These are phyloP conservation scores for Porpolomopsis calyptriformis DNA, from an alignment of 768 basidiomycete genomes.

Conservation along the genomic window DNA sequence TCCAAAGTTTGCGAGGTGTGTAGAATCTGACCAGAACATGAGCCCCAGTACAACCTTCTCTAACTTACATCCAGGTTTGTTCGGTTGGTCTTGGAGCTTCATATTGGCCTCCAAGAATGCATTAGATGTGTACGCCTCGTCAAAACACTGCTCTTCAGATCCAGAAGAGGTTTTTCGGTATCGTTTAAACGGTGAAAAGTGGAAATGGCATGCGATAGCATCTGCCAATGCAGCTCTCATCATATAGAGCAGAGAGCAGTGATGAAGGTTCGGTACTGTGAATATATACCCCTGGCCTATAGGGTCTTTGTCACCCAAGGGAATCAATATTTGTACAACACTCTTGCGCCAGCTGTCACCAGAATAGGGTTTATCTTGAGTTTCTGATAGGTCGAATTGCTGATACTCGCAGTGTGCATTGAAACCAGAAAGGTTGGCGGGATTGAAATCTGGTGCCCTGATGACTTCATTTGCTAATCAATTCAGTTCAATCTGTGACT, in stretches of 20 bases:
- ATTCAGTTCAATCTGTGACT: conserved; percentile 3
- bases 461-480: conserved; percentile 11
- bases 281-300: conserved; percentile 13
- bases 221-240: conserved; percentile 16
- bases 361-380: not conserved
- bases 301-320: conserved; percentile 8
- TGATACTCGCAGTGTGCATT: conserved; percentile 13
- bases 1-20: conserved; percentile 26
- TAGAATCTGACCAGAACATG: conserved; percentile 25
- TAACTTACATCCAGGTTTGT: conserved; percentile 11
- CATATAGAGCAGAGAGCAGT: conserved; percentile 17
- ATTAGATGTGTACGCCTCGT: conserved; percentile 14
- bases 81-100: conserved; percentile 11
- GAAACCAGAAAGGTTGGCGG: conserved; percentile 10
- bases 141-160: conserved; percentile 13
- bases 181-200: conserved; percentile 17
- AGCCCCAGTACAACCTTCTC: conserved; percentile 16
- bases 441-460: conserved; percentile 11
- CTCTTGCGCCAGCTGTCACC: conserved; percentile 11
- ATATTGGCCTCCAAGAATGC: conserved; percentile 12
- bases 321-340: conserved; percentile 11
- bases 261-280: conserved; percentile 17
- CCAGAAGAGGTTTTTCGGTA: conserved; percentile 16
- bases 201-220: conserved; percentile 8
- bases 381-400: conserved; percentile 9